A percentile compares a stretch with the other conserved stretches of the same genome.
Conservation (phyloP, 139 green algal species). For the Auxenochlorella pyrenoidosa region DNA sequence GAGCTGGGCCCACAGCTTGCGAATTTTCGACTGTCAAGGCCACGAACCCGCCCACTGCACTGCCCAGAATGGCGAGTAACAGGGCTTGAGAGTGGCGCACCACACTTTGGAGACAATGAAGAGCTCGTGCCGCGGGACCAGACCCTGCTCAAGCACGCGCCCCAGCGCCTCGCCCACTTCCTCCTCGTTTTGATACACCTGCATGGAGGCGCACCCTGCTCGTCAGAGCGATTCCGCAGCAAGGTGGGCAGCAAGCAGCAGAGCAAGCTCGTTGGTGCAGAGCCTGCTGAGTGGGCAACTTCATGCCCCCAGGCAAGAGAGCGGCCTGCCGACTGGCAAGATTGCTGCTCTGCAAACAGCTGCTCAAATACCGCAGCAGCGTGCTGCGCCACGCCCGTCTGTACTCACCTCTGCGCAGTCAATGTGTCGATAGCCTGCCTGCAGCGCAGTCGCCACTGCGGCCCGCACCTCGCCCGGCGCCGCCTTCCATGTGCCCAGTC, state of each 20-base stretch:
- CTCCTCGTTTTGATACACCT: conserved; percentile 64
- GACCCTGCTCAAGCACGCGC: conserved; percentile 13
- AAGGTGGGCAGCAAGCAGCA: background rate
- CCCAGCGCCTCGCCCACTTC: conserved; percentile 57
- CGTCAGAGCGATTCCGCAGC: background rate
- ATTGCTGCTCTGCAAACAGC: background rate
- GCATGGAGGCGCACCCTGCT: background rate
- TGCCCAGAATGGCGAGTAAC: too few species aligned
- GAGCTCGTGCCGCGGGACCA: conserved; percentile 64
- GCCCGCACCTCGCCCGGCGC: conserved; percentile 47
- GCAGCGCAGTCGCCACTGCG: conserved; percentile 51
- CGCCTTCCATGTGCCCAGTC: conserved; percentile 65
- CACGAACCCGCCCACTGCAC: too few species aligned
- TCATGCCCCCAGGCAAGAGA: too few species aligned
- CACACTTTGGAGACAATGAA: conserved; percentile 83
- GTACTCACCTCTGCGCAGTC: conserved; percentile 47
- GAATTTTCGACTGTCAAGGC: too few species aligned
- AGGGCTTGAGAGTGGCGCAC: background rate
- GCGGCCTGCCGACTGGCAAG: background rate
- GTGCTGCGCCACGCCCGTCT: too few species aligned
- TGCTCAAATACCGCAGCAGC: too few species aligned
- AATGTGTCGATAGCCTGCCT: conserved; percentile 62
- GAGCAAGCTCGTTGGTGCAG: background rate
- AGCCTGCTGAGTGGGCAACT: too few species aligned
- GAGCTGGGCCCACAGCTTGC: too few species aligned